phyloP scores from a whole-genome alignment of 139 green algal genomes.

The Trebouxia sp. region DNA sequence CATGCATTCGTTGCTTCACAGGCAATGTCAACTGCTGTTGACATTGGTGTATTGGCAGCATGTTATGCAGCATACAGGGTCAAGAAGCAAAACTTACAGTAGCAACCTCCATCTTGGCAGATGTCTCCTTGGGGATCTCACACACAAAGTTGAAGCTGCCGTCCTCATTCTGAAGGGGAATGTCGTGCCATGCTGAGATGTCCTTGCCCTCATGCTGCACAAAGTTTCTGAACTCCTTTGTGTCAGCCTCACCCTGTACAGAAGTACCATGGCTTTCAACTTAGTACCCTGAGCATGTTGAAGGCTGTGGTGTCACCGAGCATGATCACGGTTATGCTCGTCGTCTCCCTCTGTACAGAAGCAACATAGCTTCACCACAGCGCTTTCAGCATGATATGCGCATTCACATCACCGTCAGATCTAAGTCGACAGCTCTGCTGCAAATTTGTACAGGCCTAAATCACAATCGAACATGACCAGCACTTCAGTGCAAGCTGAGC shows the following conservation, averaged over 20 bases:
- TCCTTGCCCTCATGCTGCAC: constrained; percentile 67
- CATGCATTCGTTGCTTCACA: too few relatives aligned
- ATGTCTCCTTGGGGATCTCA: constrained; percentile 99
- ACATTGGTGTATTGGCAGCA: too few relatives aligned
- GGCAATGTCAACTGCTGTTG: too few relatives aligned
- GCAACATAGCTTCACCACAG: background rate
- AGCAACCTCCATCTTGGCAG: constrained; percentile 98
- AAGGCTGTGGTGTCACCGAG: too few relatives aligned
- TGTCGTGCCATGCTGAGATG: constrained; percentile 96
- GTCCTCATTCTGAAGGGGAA: constrained; percentile 88
- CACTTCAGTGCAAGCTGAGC: too few relatives aligned
- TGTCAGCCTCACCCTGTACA: constrained; percentile 67
- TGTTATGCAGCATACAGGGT: too few relatives aligned
- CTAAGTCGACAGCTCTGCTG: background rate
- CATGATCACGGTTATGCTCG: too few relatives aligned
- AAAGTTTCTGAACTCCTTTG: constrained; percentile 89
- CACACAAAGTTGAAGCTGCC: constrained; percentile 90
- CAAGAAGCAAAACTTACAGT: constrained; percentile 60
- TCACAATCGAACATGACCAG: too few relatives aligned
- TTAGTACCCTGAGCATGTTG: too few relatives aligned
- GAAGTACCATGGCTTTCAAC: too few relatives aligned
- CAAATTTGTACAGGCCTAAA: background rate
- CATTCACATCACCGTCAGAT: background rate
- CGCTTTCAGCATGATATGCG: background rate
- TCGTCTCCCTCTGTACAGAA: too few relatives aligned